Base-by-base conservation (phyloP, 805 yeast genomes). In the Kodamaea jinghongensis region DNA sequence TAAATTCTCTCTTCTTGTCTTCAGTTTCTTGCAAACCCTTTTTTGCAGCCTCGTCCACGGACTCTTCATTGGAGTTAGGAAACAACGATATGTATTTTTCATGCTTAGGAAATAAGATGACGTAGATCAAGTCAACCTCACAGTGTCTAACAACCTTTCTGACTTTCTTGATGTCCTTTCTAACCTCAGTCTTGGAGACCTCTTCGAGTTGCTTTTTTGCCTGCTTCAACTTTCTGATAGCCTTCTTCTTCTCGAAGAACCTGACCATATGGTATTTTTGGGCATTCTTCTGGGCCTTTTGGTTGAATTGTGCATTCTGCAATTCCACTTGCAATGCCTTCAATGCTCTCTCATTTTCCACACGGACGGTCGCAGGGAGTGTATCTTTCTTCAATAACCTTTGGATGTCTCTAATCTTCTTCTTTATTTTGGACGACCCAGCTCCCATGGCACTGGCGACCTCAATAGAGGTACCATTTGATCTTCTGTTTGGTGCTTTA, bases 221-320 rank as follows among this genome's bases (percentile, higher is more conserved):
- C 40, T 67, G 73, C 47, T 82, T 84, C 54, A 86, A 78, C 42
- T 70, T 76, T 55, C 96, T 75, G 17, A 78, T 50, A 0, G 96
- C 93, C 71, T 89, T 90, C 65, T 88, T 87, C 55, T 75, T 79
- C 61, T 90, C 98, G 46, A 93, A 87, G 57, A 93, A 93, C 49
- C 91, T 76, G 35, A 93, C 88, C 90, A 88, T 89, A 57, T 88
- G 96, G 59, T 93, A 93, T 63, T 83, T 86, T 49, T 80, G 75
- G 9, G 87, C 78, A 28, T 70, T 63, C 38, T 74, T 70, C 46
- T 71, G 75, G 12, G 76, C 75, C 48, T 67, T 71, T 34, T 67
- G 63, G 22, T 63, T 62, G 28, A 60, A 45, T 44, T 73, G 70
- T 12, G 77, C 75, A 29, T 69, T 68, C 34, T 67, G 67, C 39